Conservation (phyloP, 1,139 yeast species). For the Chernovozyma sophiae-reginae region DNA sequence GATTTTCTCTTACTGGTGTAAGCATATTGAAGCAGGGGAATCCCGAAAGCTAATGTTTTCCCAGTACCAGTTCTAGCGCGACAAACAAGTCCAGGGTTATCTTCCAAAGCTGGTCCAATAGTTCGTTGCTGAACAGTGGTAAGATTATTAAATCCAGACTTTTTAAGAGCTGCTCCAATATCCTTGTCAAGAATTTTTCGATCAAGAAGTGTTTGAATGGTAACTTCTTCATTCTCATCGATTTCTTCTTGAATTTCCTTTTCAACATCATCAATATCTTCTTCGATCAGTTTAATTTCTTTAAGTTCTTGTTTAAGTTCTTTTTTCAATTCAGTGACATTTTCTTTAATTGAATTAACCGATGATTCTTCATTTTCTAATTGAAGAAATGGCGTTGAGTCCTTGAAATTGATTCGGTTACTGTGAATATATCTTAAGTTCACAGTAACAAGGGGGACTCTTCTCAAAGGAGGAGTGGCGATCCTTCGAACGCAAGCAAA, state of each 20-base stretch:
- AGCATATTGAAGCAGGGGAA: conserved; percentile 62
- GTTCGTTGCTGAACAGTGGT: conserved; percentile 81
- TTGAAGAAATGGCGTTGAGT: not conserved
- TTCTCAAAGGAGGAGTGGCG: not conserved
- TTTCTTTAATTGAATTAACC: not conserved
- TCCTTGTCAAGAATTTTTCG: conserved; percentile 10
- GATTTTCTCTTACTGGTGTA: conserved; percentile 19
- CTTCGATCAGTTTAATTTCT: not conserved
- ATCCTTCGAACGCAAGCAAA: not conserved
- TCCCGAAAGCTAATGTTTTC: conserved; percentile 82
- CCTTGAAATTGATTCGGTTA: not conserved
- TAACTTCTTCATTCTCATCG: not conserved
- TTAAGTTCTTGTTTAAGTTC: not conserved
- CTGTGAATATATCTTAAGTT: not conserved
- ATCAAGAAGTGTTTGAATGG: conserved; percentile 1
- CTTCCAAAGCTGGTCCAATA: conserved; percentile 59
- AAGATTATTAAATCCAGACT: conserved; percentile 45
- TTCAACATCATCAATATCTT: not conserved
- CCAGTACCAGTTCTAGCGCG: conserved; percentile 97
- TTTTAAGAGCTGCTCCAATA: conserved; percentile 28
- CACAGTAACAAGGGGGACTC: not conserved
- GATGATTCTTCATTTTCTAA: not conserved
- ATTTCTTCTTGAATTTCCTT: not conserved
- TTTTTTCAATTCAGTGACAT: not conserved
- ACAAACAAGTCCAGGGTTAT: conserved; percentile 65